Evolutionary conservation across 768 basidiomycete genomes (phyloP).

Genomic region (Megacollybia marginata): DNA sequence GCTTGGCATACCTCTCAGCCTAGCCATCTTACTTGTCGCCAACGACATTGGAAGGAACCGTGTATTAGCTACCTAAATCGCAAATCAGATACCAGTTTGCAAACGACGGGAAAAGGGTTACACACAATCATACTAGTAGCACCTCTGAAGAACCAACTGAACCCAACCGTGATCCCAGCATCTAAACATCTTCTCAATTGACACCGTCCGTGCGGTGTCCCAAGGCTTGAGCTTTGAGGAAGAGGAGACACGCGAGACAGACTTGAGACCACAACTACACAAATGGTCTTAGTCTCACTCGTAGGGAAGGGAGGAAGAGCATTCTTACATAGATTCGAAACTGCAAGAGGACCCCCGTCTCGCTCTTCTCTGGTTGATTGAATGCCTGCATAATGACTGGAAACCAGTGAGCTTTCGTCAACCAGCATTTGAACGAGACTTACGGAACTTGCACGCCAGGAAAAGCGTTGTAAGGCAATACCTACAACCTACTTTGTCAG

Average conservation of each 20-base stretch:
- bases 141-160: conserved; percentile 30
- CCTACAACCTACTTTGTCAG: conserved; percentile 18
- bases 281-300: conserved; percentile 5
- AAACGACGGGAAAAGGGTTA: too few relatives aligned
- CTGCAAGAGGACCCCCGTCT: conserved; percentile 40
- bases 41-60: conserved; percentile 56
- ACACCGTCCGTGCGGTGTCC: conserved; percentile 21
- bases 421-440: too few relatives aligned
- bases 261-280: conserved; percentile 60
- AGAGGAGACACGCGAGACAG: conserved; percentile 59
- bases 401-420: not conserved
- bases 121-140: conserved; percentile 37
- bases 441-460: too few relatives aligned
- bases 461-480: conserved; percentile 30
- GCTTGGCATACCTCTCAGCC: conserved; percentile 30
- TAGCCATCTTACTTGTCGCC: conserved; percentile 50
- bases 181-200: conserved; percentile 41
- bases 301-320: conserved; percentile 10
- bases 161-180: conserved; percentile 49
- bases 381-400: conserved; percentile 44
- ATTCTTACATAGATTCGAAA: conserved; percentile 44
- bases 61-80: conserved; percentile 47
- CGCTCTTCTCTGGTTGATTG: conserved; percentile 41
- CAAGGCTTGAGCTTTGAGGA: conserved; percentile 38
- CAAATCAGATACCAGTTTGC: too few relatives aligned